These are phyloP conservation scores for Candida berthetii DNA, from an alignment of 805 yeast species.

Conservation along the genomic window DNA sequence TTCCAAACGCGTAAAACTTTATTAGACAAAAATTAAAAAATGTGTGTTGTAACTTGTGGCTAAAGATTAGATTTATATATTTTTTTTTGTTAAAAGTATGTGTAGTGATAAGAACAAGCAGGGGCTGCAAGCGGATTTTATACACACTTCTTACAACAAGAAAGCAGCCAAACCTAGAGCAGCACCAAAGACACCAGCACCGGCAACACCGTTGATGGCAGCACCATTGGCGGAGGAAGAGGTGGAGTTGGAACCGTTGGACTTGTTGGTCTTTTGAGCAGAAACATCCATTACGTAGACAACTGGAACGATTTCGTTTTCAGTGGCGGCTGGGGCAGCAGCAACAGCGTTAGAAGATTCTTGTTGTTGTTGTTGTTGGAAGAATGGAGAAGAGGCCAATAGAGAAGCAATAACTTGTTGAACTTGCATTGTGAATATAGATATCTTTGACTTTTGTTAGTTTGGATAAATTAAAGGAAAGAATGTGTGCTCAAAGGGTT, in stretches of 20 bases:
- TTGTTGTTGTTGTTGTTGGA: background rate
- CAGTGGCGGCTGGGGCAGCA: constrained; percentile 2
- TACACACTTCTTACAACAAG: constrained; percentile 15
- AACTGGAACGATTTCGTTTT: background rate
- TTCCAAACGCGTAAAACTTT: too few species aligned
- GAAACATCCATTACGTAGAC: background rate
- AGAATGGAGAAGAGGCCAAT: constrained; percentile 17
- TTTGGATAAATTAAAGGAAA: too few species aligned
- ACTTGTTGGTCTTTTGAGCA: constrained; percentile 13
- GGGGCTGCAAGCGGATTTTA: too few species aligned
- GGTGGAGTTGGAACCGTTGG: constrained; percentile 15
- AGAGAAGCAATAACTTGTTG: constrained; percentile 23
- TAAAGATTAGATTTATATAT: too few species aligned
- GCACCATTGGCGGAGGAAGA: constrained; percentile 20
- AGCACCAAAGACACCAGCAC: constrained; percentile 16
- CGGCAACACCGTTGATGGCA: constrained; percentile 10
- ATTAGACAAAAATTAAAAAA: too few species aligned
- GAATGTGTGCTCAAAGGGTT: too few species aligned
- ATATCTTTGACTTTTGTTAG: too few species aligned
- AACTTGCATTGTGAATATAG: constrained; percentile 17
- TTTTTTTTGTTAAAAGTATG: too few species aligned
- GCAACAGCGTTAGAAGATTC: background rate
- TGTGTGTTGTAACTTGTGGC: too few species aligned
- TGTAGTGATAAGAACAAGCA: too few species aligned
- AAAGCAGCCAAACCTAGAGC: constrained; percentile 19